Evolutionary conservation across 176 grass and related monocot genomes (phyloP).

Genomic region (Raddia distichophylla): DNA sequence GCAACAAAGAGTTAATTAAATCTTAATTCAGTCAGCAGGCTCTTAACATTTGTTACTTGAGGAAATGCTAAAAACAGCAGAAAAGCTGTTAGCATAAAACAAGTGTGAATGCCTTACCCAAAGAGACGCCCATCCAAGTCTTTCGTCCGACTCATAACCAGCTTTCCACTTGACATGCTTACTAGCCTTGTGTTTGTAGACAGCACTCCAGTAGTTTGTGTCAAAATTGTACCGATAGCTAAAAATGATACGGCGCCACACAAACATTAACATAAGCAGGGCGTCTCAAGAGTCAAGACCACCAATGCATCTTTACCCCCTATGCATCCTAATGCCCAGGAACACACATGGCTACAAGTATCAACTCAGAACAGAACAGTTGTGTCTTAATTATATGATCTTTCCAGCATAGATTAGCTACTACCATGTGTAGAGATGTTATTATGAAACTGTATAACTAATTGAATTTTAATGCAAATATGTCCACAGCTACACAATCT

Average conservation of each 20-base stretch:
- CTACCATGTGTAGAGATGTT: background rate
- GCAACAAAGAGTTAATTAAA: background rate
- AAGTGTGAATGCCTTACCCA: conserved; percentile 55
- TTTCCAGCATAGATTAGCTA: conserved; percentile 8
- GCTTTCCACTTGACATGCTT: conserved; percentile 93
- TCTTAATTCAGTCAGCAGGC: background rate
- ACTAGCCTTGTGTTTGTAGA: conserved; percentile 71
- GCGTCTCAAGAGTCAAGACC: background rate
- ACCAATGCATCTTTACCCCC: no score
- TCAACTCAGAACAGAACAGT: background rate
- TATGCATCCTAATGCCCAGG: background rate
- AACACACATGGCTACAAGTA: background rate
- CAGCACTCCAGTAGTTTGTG: conserved; percentile 68
- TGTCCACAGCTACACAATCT: background rate
- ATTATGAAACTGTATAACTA: conserved; percentile 10
- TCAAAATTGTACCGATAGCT: conserved; percentile 88
- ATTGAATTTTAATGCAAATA: conserved; percentile 8
- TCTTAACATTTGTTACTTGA: background rate
- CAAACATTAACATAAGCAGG: conserved; percentile 24
- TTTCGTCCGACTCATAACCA: conserved; percentile 77
- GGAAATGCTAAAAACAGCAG: background rate
- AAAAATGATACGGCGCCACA: conserved; percentile 13
- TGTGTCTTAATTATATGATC: conserved; percentile 5
- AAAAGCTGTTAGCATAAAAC: background rate
- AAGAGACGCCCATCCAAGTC: conserved; percentile 78